A percentile compares a stretch with the other conserved stretches of the same genome.
Evolutionary conservation across 164 flowering plant species (phyloP).

Genomic region (Hamamelis virginiana): DNA sequence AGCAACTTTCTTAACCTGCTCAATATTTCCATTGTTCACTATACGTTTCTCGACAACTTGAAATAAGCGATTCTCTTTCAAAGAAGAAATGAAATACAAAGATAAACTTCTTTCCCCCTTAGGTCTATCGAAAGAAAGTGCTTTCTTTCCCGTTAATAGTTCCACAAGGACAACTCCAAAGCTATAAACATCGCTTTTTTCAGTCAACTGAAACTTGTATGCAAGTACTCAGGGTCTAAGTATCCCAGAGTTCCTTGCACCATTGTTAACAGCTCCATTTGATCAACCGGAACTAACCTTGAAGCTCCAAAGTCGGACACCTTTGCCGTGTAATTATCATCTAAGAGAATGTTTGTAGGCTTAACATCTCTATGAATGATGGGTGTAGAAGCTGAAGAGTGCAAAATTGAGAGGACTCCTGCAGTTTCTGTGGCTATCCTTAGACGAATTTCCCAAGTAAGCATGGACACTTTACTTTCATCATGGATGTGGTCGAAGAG

Average conservation of each 20-base stretch:
- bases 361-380: conserved; percentile 7
- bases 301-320: conserved; percentile 53
- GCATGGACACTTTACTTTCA: conserved; percentile 3
- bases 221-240: no score
- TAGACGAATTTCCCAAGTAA: conserved; percentile 11
- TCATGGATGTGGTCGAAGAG: no score
- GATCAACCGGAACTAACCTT: conserved; percentile 35
- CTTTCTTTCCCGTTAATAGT: no score
- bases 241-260: no score
- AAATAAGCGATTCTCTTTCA: conserved; percentile 14
- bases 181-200: no score
- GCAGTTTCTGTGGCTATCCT: no score
- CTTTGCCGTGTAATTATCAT: conserved; percentile 19
- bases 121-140: no score
- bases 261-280: conserved; percentile 19
- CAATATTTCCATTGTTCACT: conserved; percentile 5
- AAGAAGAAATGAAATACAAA: conserved; percentile 20
- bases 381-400: neutral
- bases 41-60: conserved; percentile 15
- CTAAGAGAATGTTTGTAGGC: no score
- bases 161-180: no score
- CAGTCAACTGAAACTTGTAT: no score
- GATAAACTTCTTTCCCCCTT: conserved; percentile 12
- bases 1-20: conserved; percentile 16
- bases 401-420: no score